Percentiles rank a stretch among this genome's conserved stretches.
Conservation (phyloP, 805 yeast genomes). For the Candida railenensis region DNA sequence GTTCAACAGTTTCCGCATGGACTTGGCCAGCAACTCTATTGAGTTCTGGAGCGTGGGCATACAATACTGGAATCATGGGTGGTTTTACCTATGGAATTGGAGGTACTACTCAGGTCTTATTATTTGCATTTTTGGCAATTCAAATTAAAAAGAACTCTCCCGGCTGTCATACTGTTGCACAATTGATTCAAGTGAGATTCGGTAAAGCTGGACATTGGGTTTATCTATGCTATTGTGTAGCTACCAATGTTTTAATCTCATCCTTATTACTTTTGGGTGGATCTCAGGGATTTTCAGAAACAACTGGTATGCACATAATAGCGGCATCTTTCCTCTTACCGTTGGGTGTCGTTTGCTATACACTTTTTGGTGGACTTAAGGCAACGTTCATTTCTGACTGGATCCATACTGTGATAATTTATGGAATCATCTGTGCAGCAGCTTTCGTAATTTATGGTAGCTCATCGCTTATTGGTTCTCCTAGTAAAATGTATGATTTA, state of each 20-base stretch:
- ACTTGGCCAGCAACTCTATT: conserved; percentile 38
- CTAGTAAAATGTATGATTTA: conserved; percentile 43
- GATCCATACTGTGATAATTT: conserved; percentile 55
- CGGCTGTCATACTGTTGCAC: conserved; percentile 31
- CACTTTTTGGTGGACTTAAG: conserved; percentile 78
- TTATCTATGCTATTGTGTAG: conserved; percentile 11
- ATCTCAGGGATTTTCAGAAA: conserved; percentile 37
- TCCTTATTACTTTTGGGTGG: conserved; percentile 40
- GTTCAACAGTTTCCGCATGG: conserved; percentile 49
- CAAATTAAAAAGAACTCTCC: conserved; percentile 35
- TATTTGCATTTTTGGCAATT: conserved; percentile 19
- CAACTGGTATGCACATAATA: conserved; percentile 45
- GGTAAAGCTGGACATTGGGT: conserved; percentile 14
- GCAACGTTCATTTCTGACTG: conserved; percentile 82
- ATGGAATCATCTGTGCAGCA: conserved; percentile 32
- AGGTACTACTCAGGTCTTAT: conserved; percentile 17
- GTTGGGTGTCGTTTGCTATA: conserved; percentile 67
- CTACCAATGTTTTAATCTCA: conserved; percentile 13
- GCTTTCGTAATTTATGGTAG: conserved; percentile 33
- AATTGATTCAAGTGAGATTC: conserved; percentile 12
- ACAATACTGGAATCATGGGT: conserved; percentile 42
- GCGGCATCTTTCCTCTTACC: conserved; percentile 48
- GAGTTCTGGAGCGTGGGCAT: conserved; percentile 36
- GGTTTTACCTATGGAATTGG: conserved; percentile 37
- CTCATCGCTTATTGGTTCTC: conserved; percentile 42